Conservation (phyloP, 2,329 filamentous ascomycete species). For the Arthrinium puccinioides region DNA sequence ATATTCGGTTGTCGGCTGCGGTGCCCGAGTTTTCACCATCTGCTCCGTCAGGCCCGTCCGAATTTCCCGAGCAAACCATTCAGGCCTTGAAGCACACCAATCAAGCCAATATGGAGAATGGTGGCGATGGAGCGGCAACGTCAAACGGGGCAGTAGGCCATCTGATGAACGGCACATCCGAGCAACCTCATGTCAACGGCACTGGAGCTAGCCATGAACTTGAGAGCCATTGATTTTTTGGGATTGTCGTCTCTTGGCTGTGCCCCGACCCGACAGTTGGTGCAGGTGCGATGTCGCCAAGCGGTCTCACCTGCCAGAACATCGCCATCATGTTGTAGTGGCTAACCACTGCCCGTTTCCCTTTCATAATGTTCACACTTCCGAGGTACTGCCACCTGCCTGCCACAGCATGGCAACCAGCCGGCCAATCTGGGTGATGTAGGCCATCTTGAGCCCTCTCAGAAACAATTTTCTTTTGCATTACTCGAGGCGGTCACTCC, state of each 20-base stretch:
- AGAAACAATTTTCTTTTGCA: no score
- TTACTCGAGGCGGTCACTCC: no score
- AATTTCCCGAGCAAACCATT: neutral
- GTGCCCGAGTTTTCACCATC: constrained; percentile 55
- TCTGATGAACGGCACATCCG: constrained; percentile 2
- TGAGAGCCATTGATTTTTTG: constrained; percentile 1
- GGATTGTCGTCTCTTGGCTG: neutral
- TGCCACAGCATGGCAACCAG: neutral
- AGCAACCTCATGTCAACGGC: constrained; percentile 5
- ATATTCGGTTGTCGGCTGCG: constrained; percentile 52
- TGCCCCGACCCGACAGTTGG: neutral
- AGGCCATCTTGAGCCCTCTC: no score
- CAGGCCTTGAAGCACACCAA: constrained; percentile 3
- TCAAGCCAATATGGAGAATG: no score
- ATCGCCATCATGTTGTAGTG: neutral
- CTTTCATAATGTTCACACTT: neutral
- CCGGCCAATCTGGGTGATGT: no score
- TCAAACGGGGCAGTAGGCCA: neutral
- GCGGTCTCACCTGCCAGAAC: neutral
- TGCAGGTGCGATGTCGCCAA: neutral
- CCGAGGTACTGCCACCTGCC: constrained; percentile 1
- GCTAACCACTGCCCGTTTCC: neutral
- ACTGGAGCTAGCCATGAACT: neutral
- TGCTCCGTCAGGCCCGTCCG: constrained; percentile 2
- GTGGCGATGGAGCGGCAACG: constrained; percentile 1